A percentile compares a stretch with the other conserved stretches of the same genome.
Conservation (phyloP, 192 early-diverging fungal species). For the Linnemannia zychae region DNA sequence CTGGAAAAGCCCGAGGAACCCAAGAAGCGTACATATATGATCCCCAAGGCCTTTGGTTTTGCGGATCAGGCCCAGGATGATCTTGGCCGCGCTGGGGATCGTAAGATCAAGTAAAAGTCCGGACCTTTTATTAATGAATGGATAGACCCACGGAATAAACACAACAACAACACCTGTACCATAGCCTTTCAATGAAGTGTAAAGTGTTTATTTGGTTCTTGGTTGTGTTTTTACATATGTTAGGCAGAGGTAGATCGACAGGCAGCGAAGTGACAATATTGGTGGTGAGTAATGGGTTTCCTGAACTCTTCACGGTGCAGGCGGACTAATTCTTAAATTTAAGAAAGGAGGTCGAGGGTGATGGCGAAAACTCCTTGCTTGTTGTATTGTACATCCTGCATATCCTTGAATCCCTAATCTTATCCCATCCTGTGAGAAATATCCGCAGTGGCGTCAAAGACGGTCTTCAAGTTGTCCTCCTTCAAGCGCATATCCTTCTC, state of each 20-base stretch:
- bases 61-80: slow-evolving; percentile 46
- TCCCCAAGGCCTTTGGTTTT: slow-evolving; percentile 56
- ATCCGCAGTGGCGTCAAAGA: slow-evolving; percentile 44
- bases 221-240: neutral
- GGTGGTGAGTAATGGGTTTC: too few relatives aligned
- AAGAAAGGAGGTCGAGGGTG: neutral
- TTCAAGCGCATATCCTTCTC: slow-evolving; percentile 53
- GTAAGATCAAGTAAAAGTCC: slow-evolving; percentile 33
- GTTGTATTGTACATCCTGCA: neutral
- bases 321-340: neutral
- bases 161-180: slow-evolving; percentile 1
- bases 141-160: neutral
- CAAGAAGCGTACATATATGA: slow-evolving; percentile 51
- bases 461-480: slow-evolving; percentile 42
- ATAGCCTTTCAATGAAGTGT: neutral
- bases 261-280: neutral
- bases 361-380: neutral
- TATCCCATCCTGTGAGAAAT: slow-evolving; percentile 44
- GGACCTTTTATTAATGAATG: neutral
- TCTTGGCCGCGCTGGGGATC: slow-evolving; percentile 51
- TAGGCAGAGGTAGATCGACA: neutral
- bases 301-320: too few relatives aligned
- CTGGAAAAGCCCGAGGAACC: slow-evolving; percentile 31
- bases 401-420: neutral
- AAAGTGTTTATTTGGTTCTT: neutral